Evolutionary conservation across 208 protist genomes (phyloP).

Genomic region (Leishmania arabica): DNA sequence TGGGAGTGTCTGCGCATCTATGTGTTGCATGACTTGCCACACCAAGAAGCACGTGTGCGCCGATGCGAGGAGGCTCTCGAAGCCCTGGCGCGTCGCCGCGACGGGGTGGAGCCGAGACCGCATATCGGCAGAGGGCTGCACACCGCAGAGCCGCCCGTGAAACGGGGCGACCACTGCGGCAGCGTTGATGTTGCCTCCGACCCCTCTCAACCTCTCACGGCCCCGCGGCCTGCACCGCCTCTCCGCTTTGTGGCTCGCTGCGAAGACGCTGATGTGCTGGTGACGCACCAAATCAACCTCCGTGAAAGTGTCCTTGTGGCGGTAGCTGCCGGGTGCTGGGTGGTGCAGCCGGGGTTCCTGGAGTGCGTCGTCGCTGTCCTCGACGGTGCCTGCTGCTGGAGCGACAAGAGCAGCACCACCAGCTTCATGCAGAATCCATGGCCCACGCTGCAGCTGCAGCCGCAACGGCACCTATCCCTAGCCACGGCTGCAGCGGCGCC

Average conservation of each 20-base stretch:
- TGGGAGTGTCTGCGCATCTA: slow-evolving; percentile 22
- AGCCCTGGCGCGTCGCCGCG: neutral
- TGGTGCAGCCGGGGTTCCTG: slow-evolving; percentile 51
- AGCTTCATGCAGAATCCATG: neutral
- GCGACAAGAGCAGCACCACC: neutral
- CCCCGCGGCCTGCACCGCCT: neutral
- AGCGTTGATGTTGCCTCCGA: neutral
- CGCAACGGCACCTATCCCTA: neutral
- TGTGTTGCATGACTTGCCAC: slow-evolving; percentile 45
- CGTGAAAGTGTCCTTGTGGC: slow-evolving; percentile 75
- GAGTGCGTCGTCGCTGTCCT: slow-evolving; percentile 31
- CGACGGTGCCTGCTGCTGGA: slow-evolving; percentile 8
- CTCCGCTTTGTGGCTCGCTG: slow-evolving; percentile 32
- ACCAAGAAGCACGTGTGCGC: slow-evolving; percentile 25
- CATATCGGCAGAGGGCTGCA: neutral
- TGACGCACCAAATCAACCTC: slow-evolving; percentile 63
- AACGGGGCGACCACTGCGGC: neutral
- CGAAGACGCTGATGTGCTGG: slow-evolving; percentile 60
- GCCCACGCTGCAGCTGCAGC: neutral
- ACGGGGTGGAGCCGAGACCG: neutral
- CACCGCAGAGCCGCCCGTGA: neutral
- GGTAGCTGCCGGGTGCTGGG: slow-evolving; percentile 59
- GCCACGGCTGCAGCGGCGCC: neutral
- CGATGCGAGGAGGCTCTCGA: slow-evolving; percentile 21
- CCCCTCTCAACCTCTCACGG: neutral